Conservation (phyloP, 345 rosid species). For the Arabis alpina region DNA sequence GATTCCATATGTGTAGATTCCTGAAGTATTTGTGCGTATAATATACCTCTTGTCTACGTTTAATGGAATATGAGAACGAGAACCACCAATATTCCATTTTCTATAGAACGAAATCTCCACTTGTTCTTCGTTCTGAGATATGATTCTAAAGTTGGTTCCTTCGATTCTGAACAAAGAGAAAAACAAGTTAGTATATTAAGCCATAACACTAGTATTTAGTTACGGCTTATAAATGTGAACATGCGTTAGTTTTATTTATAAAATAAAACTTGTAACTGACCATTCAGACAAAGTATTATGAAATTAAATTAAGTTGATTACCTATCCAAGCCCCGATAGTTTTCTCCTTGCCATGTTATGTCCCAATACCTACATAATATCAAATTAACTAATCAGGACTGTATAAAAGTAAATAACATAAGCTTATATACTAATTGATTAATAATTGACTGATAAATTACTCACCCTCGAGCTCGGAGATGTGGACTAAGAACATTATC, state of each 20-base stretch:
- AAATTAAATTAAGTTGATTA: conserved; percentile 8
- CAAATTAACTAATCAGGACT: not conserved
- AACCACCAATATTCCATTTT: conserved; percentile 48
- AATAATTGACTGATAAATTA: conserved; percentile 1
- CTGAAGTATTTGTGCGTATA: conserved; percentile 65
- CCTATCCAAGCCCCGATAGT: conserved; percentile 36
- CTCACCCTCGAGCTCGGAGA: conserved; percentile 37
- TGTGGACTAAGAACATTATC: conserved; percentile 61
- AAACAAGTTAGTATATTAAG: not conserved
- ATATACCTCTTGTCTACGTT: conserved; percentile 70
- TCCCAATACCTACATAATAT: conserved; percentile 42
- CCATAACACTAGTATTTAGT: not conserved
- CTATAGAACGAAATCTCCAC: conserved; percentile 68
- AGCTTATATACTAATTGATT: conserved; percentile 16
- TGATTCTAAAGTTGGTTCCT: conserved; percentile 52
- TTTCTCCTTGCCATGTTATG: conserved; percentile 38
- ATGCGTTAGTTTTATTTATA: conserved; percentile 3
- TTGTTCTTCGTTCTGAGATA: conserved; percentile 57
- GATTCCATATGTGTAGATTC: conserved; percentile 84
- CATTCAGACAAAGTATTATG: conserved; percentile 13
- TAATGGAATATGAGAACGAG: conserved; percentile 46
- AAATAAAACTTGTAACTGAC: not conserved
- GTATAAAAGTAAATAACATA: conserved; percentile 1
- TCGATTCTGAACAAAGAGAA: conserved; percentile 44
- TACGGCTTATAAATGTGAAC: conserved; percentile 19